Percentiles rank a stretch among this genome's conserved stretches.
Evolutionary conservation across 1,284 basidiomycete genomes (phyloP).

Genomic region (Cutaneotrichosporon sp.): DNA sequence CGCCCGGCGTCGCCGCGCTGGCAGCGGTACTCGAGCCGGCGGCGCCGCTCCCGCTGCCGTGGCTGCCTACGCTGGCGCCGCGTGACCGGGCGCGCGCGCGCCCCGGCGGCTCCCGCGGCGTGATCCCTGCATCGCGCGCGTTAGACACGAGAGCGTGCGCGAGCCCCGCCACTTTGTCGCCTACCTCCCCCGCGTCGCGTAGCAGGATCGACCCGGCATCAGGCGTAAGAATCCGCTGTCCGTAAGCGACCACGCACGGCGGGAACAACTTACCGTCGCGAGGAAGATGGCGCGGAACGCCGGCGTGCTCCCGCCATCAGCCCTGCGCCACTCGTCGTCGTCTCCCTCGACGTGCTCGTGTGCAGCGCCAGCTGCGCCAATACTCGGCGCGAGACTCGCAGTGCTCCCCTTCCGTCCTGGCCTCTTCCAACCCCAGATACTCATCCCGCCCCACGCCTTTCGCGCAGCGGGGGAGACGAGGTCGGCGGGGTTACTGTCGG

Average conservation of each 20-base stretch:
- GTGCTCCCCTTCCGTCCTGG: slow-evolving; percentile 7
- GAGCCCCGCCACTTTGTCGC: slow-evolving; percentile 58
- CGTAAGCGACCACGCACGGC: not conserved
- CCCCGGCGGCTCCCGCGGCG: slow-evolving; percentile 45
- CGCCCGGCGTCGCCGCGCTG: slow-evolving; percentile 22
- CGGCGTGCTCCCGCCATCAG: slow-evolving; percentile 43
- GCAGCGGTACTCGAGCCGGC: slow-evolving; percentile 29
- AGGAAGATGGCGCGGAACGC: slow-evolving; percentile 42
- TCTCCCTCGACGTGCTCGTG: slow-evolving; percentile 22
- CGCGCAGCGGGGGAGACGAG: not conserved
- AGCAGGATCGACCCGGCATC: slow-evolving; percentile 68
- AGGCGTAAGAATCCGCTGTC: slow-evolving; percentile 69
- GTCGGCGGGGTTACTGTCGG: not conserved
- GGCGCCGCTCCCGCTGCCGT: slow-evolving; percentile 20
- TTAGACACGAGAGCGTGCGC: slow-evolving; percentile 67
- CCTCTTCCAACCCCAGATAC: slow-evolving; percentile 16
- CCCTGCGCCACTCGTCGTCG: slow-evolving; percentile 36
- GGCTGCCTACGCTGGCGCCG: slow-evolving; percentile 34
- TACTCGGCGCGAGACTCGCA: slow-evolving; percentile 8
- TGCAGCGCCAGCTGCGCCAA: not conserved
- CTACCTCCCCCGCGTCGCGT: slow-evolving; percentile 59
- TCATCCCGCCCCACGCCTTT: slow-evolving; percentile 1
- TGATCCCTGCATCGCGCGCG: slow-evolving; percentile 63
- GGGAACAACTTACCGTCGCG: slow-evolving; percentile 39
- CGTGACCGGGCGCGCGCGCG: slow-evolving; percentile 25